These are phyloP conservation scores for Aspergillus intermedius DNA, from an alignment of 2,329 filamentous ascomycete species.

Conservation along the genomic window DNA sequence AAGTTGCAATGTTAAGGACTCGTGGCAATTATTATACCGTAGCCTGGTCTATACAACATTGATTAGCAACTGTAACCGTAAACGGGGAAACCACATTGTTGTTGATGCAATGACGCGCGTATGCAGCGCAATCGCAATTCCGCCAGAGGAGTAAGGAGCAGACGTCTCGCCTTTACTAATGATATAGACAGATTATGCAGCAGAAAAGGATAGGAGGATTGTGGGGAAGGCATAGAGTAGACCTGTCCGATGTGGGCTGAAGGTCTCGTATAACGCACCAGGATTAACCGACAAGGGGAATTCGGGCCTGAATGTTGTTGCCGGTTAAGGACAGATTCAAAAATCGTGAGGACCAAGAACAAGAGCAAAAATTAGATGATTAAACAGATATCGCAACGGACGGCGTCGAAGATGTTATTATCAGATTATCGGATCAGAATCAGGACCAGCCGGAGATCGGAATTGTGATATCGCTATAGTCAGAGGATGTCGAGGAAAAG, in stretches of 20 bases:
- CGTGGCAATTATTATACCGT: no score
- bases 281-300: background rate
- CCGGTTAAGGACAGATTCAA: no score
- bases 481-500: no score
- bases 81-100: background rate
- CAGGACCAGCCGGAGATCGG: no score
- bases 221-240: conserved; percentile 2
- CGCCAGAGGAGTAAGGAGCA: background rate
- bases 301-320: background rate
- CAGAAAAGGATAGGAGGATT: background rate
- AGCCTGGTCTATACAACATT: background rate
- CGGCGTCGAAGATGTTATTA: no score
- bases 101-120: conserved; percentile 14
- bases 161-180: no score
- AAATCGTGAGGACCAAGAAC: background rate
- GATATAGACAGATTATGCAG: background rate
- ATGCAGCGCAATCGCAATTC: conserved; percentile 7
- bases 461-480: no score
- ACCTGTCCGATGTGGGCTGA: background rate
- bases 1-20: no score
- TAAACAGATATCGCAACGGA: no score
- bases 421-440: no score
- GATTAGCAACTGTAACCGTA: background rate
- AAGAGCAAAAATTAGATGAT: conserved; percentile 1
- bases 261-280: background rate